Evolutionary conservation across 176 grass and related monocot species (phyloP), one percentile per base, ranked within the genome.

Genomic region (Triticum turgidum): DNA sequence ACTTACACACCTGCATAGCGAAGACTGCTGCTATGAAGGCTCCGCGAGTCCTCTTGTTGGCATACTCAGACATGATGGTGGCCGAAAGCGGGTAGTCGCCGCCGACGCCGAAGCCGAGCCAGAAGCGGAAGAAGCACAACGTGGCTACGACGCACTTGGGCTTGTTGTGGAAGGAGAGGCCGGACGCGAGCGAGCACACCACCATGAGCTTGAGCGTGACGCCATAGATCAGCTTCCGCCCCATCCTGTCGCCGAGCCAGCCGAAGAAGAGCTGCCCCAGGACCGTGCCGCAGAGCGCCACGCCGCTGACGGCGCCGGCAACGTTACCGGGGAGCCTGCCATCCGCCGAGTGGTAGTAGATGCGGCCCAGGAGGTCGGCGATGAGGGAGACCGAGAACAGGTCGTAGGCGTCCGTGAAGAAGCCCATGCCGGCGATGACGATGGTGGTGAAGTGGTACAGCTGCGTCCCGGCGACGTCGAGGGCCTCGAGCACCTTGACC

Each of bases 381-480:
- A 70, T 69, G 15, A 68, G 65, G 65, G 14, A 68, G 65, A 9
- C 65, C 13, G 49, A 92, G 86, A 97, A 97, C 77, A 97, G 92
- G 82, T 97, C 95, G 79, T 94, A 97, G 14, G 95, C 92, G 33
- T 97, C 95, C 0, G 95, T 97, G 86, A 97, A 94, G 88, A 97
- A 97, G 37, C 95, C 95, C 95, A 97, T 97, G n/a, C 95, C 95
- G 20, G 95, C 92, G 15, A 97, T 75, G 5, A 97, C 69, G 89
- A 97, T 94, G 30, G 30, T 68, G 30, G 65, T 68, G 30, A 68
- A 68, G 65, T 68, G 65, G 30, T 68, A 68, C 6, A 69, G 33
- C 66, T 69, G 66, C 66, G 66, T 70, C 67, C 66, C 66, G 66
- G 66, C 66, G 1, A 69, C 66, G 66, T 69, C 66, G 6, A 69